Conservation (phyloP, 2,329 filamentous ascomycete genomes). For the Periconia macrospinosa region DNA sequence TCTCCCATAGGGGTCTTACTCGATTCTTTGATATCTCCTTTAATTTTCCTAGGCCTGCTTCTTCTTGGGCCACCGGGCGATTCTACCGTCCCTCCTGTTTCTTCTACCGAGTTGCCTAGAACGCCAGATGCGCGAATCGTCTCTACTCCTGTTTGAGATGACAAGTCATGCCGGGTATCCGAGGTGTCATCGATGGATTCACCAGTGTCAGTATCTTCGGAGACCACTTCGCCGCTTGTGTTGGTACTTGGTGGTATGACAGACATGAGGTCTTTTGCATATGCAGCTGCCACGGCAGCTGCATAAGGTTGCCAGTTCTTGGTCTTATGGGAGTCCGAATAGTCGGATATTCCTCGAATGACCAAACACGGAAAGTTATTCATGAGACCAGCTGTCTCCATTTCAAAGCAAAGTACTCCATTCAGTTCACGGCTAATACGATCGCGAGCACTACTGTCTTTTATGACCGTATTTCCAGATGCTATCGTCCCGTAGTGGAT, state of each 20-base stretch:
- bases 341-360: constrained; percentile 19
- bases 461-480: constrained; percentile 4
- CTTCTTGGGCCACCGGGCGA: too few relatives aligned
- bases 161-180: too few relatives aligned
- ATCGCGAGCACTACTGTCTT: constrained; percentile 3
- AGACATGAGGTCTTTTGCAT: constrained; percentile 15
- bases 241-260: constrained; percentile 1
- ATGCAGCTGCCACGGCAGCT: constrained; percentile 13
- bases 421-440: constrained; percentile 7
- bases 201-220: too few relatives aligned
- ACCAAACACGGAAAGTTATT: constrained; percentile 18
- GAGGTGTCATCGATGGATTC: too few relatives aligned
- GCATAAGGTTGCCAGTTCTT: constrained; percentile 17
- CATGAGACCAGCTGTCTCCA: constrained; percentile 20
- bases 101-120: too few relatives aligned
- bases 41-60: too few relatives aligned
- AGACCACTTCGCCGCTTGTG: too few relatives aligned
- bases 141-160: too few relatives aligned
- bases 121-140: too few relatives aligned
- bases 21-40: too few relatives aligned
- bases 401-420: constrained; percentile 12
- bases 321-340: constrained; percentile 20
- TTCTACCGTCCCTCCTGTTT: too few relatives aligned
- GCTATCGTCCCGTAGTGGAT: constrained; percentile 4
- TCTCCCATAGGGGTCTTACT: too few relatives aligned